Evolutionary conservation across 805 yeast species (phyloP), one percentile per base, ranked within the genome.

Genomic region (Suhomyces pyralidae): DNA sequence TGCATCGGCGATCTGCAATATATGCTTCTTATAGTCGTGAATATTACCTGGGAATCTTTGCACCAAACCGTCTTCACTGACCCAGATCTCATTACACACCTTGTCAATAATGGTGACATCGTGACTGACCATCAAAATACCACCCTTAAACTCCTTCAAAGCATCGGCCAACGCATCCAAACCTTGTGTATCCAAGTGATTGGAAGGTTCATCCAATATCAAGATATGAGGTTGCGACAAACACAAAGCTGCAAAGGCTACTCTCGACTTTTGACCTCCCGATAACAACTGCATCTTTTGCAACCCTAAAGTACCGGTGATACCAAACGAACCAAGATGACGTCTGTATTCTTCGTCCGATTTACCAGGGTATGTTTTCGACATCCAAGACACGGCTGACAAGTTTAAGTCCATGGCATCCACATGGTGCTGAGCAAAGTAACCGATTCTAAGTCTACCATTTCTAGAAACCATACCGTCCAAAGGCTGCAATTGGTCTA

Each of bases 231-330:
- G 99, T 57, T 88, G 86, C 55, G 81, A 81, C 63, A 94, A 78
- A 73, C 97, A 90, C 58, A 94, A 78, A 14, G 97, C 93, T 7
- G 99, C 98, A 74, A 94, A 94, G 0, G 98, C 98, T 50, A 94
- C 99, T 74, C 99, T 84, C 25, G 97, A 91, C 70, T 94, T 94
- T 68, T 94, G 99, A 78, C 99, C 99, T 72, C 98, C 99, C 8
- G 98, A 93, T 54, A 94, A 75, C 52, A 88, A 76, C 62, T 83
- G 84, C 86, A 94, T 90, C 69, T 88, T 90, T 66, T 93, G 97
- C 65, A 94, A 76, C 54, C 97, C 97, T 48, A 93, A 76, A 6
- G 97, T 79, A 53, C 99, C 99, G 5, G 97, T 90, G 57, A 94
- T 93, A 70, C 99, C 99, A 71, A 94, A 94, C 0, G 97, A 87